A percentile compares a stretch with the other conserved stretches of the same genome.
Evolutionary conservation across 2,329 filamentous ascomycete genomes (phyloP).

Genomic region (Verticillium isaacii): DNA sequence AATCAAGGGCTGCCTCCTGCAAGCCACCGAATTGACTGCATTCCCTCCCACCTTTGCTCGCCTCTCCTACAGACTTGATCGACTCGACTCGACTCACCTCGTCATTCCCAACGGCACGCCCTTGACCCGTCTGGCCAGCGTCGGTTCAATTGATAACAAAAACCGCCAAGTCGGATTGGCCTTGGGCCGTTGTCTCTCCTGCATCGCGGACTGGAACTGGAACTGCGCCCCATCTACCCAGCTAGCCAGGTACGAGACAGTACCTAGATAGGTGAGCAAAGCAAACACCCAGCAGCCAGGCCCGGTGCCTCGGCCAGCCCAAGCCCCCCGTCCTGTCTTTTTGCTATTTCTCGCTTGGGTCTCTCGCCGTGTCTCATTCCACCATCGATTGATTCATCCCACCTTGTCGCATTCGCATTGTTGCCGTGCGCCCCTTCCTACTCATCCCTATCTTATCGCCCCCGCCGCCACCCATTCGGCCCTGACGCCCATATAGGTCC

Average conservation of each 20-base stretch:
- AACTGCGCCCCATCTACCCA: not conserved
- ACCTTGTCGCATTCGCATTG: not conserved
- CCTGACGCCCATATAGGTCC: not conserved
- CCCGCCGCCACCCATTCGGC: not conserved
- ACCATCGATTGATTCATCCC: not conserved
- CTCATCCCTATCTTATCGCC: not conserved
- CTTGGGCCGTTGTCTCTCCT: not conserved
- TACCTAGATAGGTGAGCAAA: no score
- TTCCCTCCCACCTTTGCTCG: not conserved
- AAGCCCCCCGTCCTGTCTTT: not conserved
- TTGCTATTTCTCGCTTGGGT: not conserved
- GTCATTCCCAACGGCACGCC: not conserved
- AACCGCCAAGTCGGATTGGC: not conserved
- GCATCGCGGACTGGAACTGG: not conserved
- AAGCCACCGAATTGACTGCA: not conserved
- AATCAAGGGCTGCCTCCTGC: not conserved
- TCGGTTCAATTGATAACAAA: not conserved
- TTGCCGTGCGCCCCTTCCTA: not conserved
- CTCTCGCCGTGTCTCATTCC: not conserved
- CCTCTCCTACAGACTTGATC: not conserved
- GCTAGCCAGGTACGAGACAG: no score
- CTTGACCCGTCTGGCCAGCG: not conserved
- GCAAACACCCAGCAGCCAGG: no score
- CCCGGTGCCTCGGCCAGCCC: not conserved
- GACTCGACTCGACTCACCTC: not conserved